Percentiles rank a stretch among this genome's conserved stretches.
Conservation (phyloP, 352 stramenopile genomes). For the Pilasporangium apinafurcum region DNA sequence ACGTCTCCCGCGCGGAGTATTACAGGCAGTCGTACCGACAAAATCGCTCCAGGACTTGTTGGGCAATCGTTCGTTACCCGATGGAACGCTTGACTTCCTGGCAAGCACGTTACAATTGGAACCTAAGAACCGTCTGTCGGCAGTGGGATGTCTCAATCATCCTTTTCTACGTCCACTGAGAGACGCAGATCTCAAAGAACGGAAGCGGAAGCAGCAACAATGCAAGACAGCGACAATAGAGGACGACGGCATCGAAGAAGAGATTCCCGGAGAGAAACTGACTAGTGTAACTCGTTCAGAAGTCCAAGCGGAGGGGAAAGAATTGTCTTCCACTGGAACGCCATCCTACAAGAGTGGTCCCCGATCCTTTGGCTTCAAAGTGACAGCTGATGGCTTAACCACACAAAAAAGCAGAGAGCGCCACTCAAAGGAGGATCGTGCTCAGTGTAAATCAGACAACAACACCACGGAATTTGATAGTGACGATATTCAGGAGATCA, state of each 20-base stretch:
- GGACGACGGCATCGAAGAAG: conserved; percentile 77
- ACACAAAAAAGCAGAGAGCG: conserved; percentile 5
- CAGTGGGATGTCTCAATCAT: conserved; percentile 42
- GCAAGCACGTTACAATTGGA: conserved; percentile 55
- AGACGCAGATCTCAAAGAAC: conserved; percentile 37
- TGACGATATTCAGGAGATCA: conserved; percentile 80
- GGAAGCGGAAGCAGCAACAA: conserved; percentile 12
- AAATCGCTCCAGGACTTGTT: conserved; percentile 46
- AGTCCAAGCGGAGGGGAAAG: conserved; percentile 10
- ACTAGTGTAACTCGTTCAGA: background rate
- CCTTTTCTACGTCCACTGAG: conserved; percentile 47
- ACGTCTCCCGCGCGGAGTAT: conserved; percentile 49
- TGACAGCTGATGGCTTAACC: conserved; percentile 1
- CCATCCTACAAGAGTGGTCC: conserved; percentile 13
- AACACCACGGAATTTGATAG: conserved; percentile 53
- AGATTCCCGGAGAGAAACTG: conserved; percentile 43
- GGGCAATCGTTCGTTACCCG: conserved; percentile 26
- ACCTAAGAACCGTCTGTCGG: conserved; percentile 41
- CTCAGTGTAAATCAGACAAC: conserved; percentile 15
- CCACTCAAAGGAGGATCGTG: background rate
- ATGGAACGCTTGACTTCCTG: conserved; percentile 68
- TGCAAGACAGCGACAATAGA: conserved; percentile 4
- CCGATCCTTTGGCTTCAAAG: conserved; percentile 19
- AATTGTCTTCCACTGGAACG: conserved; percentile 7
- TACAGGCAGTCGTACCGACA: conserved; percentile 19